Base-by-base conservation (phyloP, 176 grass and related monocot species). In the Oryza australiensis region DNA sequence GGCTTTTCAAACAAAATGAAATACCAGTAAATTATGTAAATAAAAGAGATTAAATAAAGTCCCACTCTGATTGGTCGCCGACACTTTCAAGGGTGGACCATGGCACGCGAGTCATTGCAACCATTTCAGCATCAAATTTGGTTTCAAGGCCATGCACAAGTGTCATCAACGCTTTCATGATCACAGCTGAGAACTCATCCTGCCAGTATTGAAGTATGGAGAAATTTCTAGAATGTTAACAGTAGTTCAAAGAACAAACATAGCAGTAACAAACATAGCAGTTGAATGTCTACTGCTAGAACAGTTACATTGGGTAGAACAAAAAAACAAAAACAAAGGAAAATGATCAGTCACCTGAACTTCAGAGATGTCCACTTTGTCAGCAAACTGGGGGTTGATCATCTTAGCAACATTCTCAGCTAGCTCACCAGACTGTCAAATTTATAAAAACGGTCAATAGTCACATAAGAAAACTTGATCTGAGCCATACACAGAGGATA, bases 41-140 rank as follows among this genome's bases (percentile, higher is more conserved):
- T 51, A 68, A 67, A 26, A 37, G 79, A 48, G n/a, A 55, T 76
- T 57, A 45, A 80, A 18, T n/a, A 73, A 78, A 37, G 88, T 75
- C 86, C 14, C 95, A 99, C 96, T 94, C 96, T 68, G 96, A 99
- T 86, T 99, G 96, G 55, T 99, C 96, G 49, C 96, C 96, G 43
- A 99, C 96, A 62, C 96, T 96, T 87, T 99, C 96, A 49, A 99
- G 89, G 63, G 79, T 99, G n/a, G 93, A 83, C 93, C 93, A 99
- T 66, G 96, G 93, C 82, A 99, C 91, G 45, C 96, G 91, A 26
- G 93, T 92, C 96, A 99, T 99, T 66, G 91, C 84, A 82, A 89
- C 74, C 96, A 99, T 99, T 90, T 99, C 96, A 86, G 87, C 83
- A 83, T 99, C 96, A 83, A 99, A 99, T 84, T 99, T 99, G 60